phyloP scores from a whole-genome alignment of 768 basidiomycete genomes.

The Hebeloma cylindrosporum region DNA sequence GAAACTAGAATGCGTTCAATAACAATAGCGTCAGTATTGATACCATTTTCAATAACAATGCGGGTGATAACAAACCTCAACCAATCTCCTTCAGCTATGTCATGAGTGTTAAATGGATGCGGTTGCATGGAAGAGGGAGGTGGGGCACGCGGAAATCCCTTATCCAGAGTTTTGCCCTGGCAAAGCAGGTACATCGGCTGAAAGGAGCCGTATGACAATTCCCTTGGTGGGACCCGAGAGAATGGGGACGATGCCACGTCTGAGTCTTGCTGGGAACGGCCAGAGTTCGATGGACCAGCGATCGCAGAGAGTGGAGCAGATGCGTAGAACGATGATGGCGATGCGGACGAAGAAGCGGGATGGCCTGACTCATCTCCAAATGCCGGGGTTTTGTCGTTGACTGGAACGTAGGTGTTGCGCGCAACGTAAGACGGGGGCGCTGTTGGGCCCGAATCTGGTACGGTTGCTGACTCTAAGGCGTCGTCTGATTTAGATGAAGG shows the following conservation, averaged over 20 bases:
- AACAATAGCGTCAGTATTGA: too few relatives aligned
- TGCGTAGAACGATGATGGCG: slow-evolving; percentile 3
- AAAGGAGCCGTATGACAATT: slow-evolving; percentile 29
- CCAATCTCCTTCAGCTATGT: slow-evolving; percentile 54
- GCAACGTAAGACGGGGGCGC: too few relatives aligned
- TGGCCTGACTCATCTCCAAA: too few relatives aligned
- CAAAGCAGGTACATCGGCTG: slow-evolving; percentile 30
- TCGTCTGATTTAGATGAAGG: too few relatives aligned
- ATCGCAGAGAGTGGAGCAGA: background rate
- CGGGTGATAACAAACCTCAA: slow-evolving; percentile 27
- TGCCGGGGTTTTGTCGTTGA: too few relatives aligned
- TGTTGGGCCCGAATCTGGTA: too few relatives aligned
- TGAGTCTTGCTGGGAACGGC: too few relatives aligned
- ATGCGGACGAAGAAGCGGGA: too few relatives aligned
- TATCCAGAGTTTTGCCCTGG: slow-evolving; percentile 32
- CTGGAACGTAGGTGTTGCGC: too few relatives aligned
- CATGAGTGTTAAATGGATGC: slow-evolving; percentile 54
- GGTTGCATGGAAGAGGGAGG: slow-evolving; percentile 38
- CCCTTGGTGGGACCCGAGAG: slow-evolving; percentile 19
- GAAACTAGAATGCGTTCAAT: slow-evolving; percentile 32
- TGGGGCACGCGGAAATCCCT: slow-evolving; percentile 44
- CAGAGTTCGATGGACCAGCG: too few relatives aligned
- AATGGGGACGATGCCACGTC: slow-evolving; percentile 12
- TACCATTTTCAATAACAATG: too few relatives aligned
- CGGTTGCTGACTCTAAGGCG: too few relatives aligned